These are phyloP conservation scores for Trypanosoma mega DNA, from an alignment of 208 protist genomes.

Conservation along the genomic window DNA sequence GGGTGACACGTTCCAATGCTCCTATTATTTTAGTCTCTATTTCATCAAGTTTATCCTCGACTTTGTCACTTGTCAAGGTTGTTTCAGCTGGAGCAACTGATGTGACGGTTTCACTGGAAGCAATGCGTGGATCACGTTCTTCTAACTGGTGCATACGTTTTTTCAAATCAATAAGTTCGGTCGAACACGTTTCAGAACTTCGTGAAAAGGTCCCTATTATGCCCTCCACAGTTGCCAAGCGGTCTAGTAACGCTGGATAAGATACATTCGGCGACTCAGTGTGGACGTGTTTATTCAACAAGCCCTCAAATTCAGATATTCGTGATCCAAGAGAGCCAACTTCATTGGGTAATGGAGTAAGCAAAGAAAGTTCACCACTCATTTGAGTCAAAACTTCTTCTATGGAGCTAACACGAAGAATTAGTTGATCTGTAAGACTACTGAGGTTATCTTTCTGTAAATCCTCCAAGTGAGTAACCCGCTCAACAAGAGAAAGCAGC, in stretches of 20 bases:
- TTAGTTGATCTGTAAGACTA: too few relatives aligned
- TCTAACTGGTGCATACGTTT: slow-evolving; percentile 4
- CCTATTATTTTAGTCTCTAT: background rate
- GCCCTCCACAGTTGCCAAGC: slow-evolving; percentile 9
- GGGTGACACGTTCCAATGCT: slow-evolving; percentile 6
- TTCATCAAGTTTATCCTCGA: too few relatives aligned
- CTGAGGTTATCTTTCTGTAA: slow-evolving; percentile 4
- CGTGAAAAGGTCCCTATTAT: background rate
- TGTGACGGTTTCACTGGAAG: background rate
- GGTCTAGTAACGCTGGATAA: background rate
- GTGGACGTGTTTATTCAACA: background rate
- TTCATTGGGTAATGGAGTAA: background rate
- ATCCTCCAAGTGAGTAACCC: slow-evolving; percentile 11
- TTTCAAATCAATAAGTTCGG: background rate
- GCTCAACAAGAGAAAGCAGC: background rate
- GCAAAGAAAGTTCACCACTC: background rate
- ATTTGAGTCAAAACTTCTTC: background rate
- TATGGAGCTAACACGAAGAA: slow-evolving; percentile 6
- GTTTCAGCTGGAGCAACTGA: background rate
- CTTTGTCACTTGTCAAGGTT: background rate
- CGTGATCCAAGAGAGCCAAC: background rate
- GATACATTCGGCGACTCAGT: background rate
- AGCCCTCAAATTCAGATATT: background rate
- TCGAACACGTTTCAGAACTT: background rate
- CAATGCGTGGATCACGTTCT: background rate